A percentile compares a stretch with the other conserved stretches of the same genome.
These are phyloP conservation scores for Talaromyces sp. DNA, from an alignment of 2,329 filamentous ascomycete species.

Conservation along the genomic window DNA sequence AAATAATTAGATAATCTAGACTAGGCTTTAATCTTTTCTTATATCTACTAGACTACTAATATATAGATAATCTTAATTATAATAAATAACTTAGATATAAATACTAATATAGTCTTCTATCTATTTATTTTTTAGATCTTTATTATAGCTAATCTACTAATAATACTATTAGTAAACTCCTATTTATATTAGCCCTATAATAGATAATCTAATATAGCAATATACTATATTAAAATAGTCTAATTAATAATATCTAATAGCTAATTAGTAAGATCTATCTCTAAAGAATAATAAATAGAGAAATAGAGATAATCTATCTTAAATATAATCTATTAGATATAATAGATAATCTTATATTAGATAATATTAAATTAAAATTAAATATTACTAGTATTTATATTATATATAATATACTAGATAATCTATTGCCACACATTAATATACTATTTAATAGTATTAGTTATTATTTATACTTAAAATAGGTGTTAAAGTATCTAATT, in stretches of 20 bases:
- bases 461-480: not conserved
- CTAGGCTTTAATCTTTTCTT: not conserved
- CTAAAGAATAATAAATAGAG: no score
- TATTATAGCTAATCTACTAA: not conserved
- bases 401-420: not conserved
- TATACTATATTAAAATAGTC: not conserved
- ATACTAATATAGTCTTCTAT: not conserved
- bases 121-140: not conserved
- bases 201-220: not conserved
- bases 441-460: not conserved
- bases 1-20: not conserved
- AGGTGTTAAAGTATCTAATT: not conserved
- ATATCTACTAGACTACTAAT: not conserved
- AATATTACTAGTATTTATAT: not conserved
- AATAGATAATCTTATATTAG: no score
- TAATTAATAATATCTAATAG: no score
- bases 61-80: not conserved
- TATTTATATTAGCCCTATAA: not conserved
- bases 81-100: not conserved
- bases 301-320: no score
- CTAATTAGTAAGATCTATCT: no score
- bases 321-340: no score
- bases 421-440: not conserved
- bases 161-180: not conserved
- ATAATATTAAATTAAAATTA: no score